Conservation (phyloP, 2,329 filamentous ascomycete genomes). For the Arachnomyces sp. region DNA sequence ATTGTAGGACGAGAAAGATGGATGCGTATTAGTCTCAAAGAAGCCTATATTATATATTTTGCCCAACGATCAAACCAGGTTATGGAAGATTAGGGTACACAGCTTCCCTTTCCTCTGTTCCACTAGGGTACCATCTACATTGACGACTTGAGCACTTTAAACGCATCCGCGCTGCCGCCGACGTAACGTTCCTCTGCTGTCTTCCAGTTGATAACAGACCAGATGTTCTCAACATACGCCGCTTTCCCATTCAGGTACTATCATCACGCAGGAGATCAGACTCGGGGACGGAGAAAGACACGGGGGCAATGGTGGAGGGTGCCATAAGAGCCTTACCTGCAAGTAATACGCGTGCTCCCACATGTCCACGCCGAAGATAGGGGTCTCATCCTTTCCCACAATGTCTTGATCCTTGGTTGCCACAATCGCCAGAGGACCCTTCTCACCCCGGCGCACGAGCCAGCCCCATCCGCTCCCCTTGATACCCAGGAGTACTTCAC, state of each 20-base stretch:
- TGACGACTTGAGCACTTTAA: slow-evolving; percentile 2
- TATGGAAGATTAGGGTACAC: too few species aligned
- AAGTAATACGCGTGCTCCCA: slow-evolving; percentile 93
- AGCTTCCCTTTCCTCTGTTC: too few species aligned
- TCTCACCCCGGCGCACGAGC: slow-evolving; percentile 59
- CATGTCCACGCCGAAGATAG: slow-evolving; percentile 77
- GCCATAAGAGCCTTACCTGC: slow-evolving; percentile 44
- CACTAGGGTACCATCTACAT: too few species aligned
- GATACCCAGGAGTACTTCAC: slow-evolving; percentile 56
- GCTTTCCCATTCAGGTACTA: slow-evolving; percentile 90
- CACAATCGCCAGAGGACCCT: slow-evolving; percentile 57
- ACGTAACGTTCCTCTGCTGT: slow-evolving; percentile 65
- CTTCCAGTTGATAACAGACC: slow-evolving; percentile 92
- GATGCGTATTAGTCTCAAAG: too few species aligned
- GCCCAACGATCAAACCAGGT: too few species aligned
- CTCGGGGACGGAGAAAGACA: too few species aligned
- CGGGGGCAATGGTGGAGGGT: not conserved
- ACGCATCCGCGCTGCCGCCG: slow-evolving; percentile 1
- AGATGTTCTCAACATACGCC: slow-evolving; percentile 82
- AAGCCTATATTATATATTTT: too few species aligned
- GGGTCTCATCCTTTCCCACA: slow-evolving; percentile 65
- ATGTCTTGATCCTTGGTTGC: slow-evolving; percentile 85
- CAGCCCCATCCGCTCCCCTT: slow-evolving; percentile 87
- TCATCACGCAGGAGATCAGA: not conserved
- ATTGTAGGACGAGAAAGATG: too few species aligned